Conservation (phyloP, 768 basidiomycete genomes). For the Leccinum arenicola region DNA sequence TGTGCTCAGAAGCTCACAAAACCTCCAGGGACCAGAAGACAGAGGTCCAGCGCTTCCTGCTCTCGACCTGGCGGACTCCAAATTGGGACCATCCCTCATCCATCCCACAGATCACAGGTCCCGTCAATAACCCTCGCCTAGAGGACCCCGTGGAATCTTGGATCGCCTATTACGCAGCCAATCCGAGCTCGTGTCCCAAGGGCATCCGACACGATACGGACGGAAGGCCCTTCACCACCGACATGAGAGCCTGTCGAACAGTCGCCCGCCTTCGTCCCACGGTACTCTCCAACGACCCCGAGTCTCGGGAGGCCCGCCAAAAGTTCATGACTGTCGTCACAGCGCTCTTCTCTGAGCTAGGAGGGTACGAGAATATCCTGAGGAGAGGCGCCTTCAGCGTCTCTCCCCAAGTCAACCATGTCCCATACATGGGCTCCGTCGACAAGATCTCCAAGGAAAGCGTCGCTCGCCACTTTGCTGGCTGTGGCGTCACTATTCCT, state of each 20-base stretch:
- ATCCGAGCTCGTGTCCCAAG: slow-evolving; percentile 46
- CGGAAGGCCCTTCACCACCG: slow-evolving; percentile 37
- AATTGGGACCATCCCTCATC: slow-evolving; percentile 29
- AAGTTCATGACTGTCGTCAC: slow-evolving; percentile 40
- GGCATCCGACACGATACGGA: slow-evolving; percentile 42
- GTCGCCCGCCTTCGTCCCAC: slow-evolving; percentile 47
- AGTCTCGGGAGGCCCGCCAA: slow-evolving; percentile 34
- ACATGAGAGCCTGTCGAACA: slow-evolving; percentile 46
- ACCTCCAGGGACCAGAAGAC: slow-evolving; percentile 45
- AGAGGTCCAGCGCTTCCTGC: slow-evolving; percentile 40
- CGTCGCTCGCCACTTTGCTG: slow-evolving; percentile 42
- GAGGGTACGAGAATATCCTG: slow-evolving; percentile 39
- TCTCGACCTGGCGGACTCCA: slow-evolving; percentile 46
- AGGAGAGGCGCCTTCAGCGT: slow-evolving; percentile 34
- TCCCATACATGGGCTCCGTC: slow-evolving; percentile 30
- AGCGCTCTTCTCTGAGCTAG: slow-evolving; percentile 40
- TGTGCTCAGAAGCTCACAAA: slow-evolving; percentile 44
- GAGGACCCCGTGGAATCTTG: slow-evolving; percentile 47
- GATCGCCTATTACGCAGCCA: slow-evolving; percentile 43
- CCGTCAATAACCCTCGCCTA: slow-evolving; percentile 42
- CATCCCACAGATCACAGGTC: slow-evolving; percentile 16
- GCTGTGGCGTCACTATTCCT: slow-evolving; percentile 37
- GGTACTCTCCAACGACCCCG: slow-evolving; percentile 31
- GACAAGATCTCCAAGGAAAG: slow-evolving; percentile 31
- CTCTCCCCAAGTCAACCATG: slow-evolving; percentile 31